phyloP scores from a whole-genome alignment of 1,139 yeast species.

The Groenewaldozyma auringiensis region DNA sequence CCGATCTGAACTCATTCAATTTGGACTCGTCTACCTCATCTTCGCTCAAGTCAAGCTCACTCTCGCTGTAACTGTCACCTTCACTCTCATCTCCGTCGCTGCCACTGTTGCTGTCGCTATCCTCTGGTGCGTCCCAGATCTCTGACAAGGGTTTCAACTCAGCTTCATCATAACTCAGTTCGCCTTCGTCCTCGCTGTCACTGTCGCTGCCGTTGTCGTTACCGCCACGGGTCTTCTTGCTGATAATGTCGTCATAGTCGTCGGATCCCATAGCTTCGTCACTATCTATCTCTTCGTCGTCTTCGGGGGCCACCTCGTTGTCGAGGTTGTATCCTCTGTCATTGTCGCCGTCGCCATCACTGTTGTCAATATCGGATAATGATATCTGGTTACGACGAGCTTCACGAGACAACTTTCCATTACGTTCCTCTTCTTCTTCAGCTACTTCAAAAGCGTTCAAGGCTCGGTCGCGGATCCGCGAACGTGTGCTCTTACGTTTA shows the following conservation, averaged over 20 bases:
- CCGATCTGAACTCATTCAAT: conserved; percentile 17
- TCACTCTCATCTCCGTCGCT: conserved; percentile 26
- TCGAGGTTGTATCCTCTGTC: conserved; percentile 15
- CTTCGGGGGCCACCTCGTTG: conserved; percentile 25
- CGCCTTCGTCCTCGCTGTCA: conserved; percentile 33
- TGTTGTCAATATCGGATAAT: conserved; percentile 9
- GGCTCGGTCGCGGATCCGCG: conserved; percentile 19
- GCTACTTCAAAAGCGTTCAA: conserved; percentile 47
- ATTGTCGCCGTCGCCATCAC: conserved; percentile 15
- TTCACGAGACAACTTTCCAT: conserved; percentile 14
- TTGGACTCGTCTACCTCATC: conserved; percentile 21
- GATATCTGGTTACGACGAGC: conserved; percentile 9
- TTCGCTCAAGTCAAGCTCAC: conserved; percentile 20
- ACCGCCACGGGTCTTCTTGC: conserved; percentile 13
- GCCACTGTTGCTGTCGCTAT: conserved; percentile 41
- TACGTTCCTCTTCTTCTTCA: conserved; percentile 30
- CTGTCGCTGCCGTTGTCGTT: conserved; percentile 11
- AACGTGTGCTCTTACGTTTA: conserved; percentile 9
- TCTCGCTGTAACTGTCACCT: conserved; percentile 29
- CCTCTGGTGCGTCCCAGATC: conserved; percentile 57
- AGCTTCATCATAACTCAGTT: conserved; percentile 53
- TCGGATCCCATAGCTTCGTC: conserved; percentile 36
- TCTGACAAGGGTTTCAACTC: conserved; percentile 72
- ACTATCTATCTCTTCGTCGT: conserved; percentile 39
- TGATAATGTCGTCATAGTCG: conserved; percentile 25